Percentiles rank a stretch among this genome's conserved stretches.
These are phyloP conservation scores for Haplosporangium sp. DNA, from an alignment of 371 early-diverging fungal species.

Conservation along the genomic window DNA sequence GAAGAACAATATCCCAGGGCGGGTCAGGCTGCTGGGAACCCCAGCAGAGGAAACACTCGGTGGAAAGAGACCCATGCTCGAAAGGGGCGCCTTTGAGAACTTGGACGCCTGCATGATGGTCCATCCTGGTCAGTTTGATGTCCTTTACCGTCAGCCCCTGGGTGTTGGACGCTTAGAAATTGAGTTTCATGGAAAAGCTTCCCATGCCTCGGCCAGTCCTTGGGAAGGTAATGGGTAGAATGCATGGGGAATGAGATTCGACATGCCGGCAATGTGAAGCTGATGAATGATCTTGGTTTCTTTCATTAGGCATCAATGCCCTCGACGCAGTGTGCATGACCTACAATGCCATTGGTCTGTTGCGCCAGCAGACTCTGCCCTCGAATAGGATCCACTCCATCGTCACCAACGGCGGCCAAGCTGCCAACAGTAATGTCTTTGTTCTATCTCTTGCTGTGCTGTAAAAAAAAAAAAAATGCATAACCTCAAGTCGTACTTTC, in stretches of 20 bases:
- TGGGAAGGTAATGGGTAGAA: constrained; percentile 38
- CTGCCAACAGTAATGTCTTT: constrained; percentile 58
- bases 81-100: constrained; percentile 68
- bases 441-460: neutral
- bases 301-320: constrained; percentile 66
- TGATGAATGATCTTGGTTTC: neutral
- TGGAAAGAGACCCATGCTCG: constrained; percentile 78
- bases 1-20: constrained; percentile 62
- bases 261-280: neutral
- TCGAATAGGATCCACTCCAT: constrained; percentile 77
- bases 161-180: constrained; percentile 56
- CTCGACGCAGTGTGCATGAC: constrained; percentile 68
- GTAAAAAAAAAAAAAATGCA: neutral
- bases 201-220: constrained; percentile 60
- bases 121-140: constrained; percentile 70
- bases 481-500: neutral
- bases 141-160: constrained; percentile 39
- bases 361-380: constrained; percentile 73
- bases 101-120: constrained; percentile 82
- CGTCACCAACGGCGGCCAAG: constrained; percentile 76
- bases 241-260: constrained; percentile 13
- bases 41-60: constrained; percentile 83
- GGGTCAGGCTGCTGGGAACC: constrained; percentile 80
- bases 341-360: constrained; percentile 61
- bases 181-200: constrained; percentile 73